Conservation (phyloP, 2,329 filamentous ascomycete species). For the Pseudogymnoascus sp. region DNA sequence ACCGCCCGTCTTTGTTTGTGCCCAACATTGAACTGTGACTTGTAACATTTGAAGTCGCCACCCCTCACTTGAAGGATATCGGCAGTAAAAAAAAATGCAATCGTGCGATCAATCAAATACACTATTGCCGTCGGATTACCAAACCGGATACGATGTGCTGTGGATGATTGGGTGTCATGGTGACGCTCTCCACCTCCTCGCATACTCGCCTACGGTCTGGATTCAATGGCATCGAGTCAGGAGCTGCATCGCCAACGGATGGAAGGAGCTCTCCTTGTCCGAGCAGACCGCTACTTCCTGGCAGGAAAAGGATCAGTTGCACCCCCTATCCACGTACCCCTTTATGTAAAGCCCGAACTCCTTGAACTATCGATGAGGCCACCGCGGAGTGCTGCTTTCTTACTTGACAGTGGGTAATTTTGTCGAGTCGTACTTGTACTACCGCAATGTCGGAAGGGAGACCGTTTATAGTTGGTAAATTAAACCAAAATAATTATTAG, state of each 20-base stretch:
- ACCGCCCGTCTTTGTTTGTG: neutral
- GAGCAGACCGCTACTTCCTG: slow-evolving; percentile 2
- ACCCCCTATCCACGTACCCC: neutral
- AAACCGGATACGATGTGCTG: neutral
- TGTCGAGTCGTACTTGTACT: neutral
- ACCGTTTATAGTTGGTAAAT: neutral
- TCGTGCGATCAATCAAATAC: slow-evolving; percentile 1
- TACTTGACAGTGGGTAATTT: neutral
- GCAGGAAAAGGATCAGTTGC: neutral
- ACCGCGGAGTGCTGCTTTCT: neutral
- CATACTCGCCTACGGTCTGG: neutral
- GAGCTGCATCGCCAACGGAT: neutral
- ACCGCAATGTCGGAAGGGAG: neutral
- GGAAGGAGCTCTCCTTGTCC: neutral
- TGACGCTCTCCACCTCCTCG: neutral
- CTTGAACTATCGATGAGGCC: neutral
- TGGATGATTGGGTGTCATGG: neutral
- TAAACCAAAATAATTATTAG: neutral
- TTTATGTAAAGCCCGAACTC: neutral
- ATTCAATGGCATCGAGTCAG: neutral
- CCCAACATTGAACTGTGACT: neutral
- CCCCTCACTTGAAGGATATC: neutral
- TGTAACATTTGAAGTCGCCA: neutral
- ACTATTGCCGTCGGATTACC: neutral
- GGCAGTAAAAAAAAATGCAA: neutral